Conservation (phyloP, 345 rosid species). For the Brassica juncea region DNA sequence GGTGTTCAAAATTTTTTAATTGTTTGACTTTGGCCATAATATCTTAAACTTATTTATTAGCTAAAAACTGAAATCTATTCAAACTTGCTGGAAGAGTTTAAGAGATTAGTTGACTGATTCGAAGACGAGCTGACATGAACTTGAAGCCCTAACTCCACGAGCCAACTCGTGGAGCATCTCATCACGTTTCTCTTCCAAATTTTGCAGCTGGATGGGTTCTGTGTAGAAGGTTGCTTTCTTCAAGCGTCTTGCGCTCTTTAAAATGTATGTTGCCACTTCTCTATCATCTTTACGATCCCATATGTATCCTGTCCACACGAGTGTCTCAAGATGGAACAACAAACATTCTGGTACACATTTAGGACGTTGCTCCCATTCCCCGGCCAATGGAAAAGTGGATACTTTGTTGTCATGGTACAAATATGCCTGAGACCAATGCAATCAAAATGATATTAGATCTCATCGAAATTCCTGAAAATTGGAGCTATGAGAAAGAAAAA, state of each 20-base stretch:
- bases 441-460: background rate
- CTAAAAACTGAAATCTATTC: too few species aligned
- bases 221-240: conserved; percentile 3
- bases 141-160: background rate
- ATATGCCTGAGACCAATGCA: background rate
- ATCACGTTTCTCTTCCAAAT: background rate
- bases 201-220: background rate
- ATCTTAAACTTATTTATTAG: too few species aligned
- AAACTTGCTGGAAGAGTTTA: background rate
- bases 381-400: background rate
- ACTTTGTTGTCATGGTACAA: background rate
- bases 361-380: background rate
- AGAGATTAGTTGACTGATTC: background rate
- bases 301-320: background rate
- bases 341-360: conserved; percentile 6
- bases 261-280: background rate
- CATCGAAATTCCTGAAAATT: background rate
- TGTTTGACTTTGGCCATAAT: too few species aligned
- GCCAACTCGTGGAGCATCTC: background rate
- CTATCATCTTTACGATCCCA: background rate
- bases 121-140: conserved; percentile 12
- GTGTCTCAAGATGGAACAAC: background rate
- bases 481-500: background rate
- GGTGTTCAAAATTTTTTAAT: too few species aligned
- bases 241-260: background rate